phyloP scores from a whole-genome alignment of 2,329 filamentous ascomycete genomes.

The Helotiales sp. region DNA sequence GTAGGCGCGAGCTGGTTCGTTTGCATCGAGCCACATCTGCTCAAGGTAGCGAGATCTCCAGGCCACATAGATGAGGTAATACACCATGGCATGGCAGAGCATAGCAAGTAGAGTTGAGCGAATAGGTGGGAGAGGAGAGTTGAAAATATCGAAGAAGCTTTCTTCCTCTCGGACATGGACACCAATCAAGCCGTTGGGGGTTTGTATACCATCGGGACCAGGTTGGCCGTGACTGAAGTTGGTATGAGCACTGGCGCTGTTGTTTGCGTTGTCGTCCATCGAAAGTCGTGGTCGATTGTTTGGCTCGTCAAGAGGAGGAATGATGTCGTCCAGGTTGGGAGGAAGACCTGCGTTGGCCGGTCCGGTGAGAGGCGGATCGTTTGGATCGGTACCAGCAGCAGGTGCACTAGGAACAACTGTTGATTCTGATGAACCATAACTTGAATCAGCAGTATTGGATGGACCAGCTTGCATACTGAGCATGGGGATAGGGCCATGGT shows the following conservation, averaged over 20 bases:
- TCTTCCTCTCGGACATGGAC: not conserved
- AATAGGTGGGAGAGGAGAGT: not conserved
- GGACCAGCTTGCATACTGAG: not conserved
- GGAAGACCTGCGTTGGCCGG: no score
- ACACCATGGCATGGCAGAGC: constrained; percentile 7
- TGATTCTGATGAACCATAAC: no score
- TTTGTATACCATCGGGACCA: no score
- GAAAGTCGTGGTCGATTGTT: not conserved
- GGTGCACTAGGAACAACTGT: not conserved
- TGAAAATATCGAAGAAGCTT: not conserved
- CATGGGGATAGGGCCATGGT: not conserved
- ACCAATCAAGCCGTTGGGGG: no score
- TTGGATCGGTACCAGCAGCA: not conserved
- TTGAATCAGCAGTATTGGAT: not conserved
- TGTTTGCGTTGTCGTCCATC: not conserved
- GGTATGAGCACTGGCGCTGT: not conserved
- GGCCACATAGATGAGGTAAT: constrained; percentile 9
- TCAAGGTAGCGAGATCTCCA: constrained; percentile 4
- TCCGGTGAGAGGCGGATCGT: not conserved
- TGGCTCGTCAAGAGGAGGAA: not conserved
- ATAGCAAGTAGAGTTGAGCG: not conserved
- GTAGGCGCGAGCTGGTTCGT: constrained; percentile 8
- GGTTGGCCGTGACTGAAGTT: no score
- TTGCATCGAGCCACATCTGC: constrained; percentile 14
- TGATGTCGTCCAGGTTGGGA: not conserved